Conservation (phyloP, 495 filamentous ascomycete species). For the Daldinia childiae region DNA sequence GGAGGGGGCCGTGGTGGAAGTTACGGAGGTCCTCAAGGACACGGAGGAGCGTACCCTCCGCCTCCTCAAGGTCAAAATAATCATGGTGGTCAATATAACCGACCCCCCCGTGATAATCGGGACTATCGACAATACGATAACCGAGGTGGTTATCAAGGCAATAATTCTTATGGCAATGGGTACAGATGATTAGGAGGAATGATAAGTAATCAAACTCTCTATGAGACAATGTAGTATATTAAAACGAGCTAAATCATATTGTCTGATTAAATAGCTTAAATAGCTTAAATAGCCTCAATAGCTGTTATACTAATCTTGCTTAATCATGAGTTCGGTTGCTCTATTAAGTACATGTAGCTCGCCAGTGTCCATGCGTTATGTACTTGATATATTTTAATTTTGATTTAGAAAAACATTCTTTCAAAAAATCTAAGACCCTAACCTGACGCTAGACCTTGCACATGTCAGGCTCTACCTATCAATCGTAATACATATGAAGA, state of each 20-base stretch:
- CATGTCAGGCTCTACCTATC: too few species aligned
- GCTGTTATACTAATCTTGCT: not conserved
- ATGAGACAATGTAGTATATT: not conserved
- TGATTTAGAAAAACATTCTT: too few species aligned
- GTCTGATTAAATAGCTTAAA: not conserved
- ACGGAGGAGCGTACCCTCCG: conserved; percentile 29
- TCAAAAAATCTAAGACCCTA: not conserved
- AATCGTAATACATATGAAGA: not conserved
- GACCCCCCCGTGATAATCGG: conserved; percentile 33
- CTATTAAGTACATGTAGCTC: not conserved
- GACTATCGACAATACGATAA: conserved; percentile 37
- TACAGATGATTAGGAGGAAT: conserved; percentile 1
- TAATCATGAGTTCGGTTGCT: not conserved
- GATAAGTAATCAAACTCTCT: not conserved
- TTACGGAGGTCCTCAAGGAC: conserved; percentile 33
- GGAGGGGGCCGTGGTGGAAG: conserved; percentile 32
- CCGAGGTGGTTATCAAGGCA: conserved; percentile 39
- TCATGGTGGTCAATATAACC: conserved; percentile 35
- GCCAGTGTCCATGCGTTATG: not conserved
- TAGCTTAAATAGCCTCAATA: conserved; percentile 1
- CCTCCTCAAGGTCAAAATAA: conserved; percentile 24
- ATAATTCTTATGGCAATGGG: conserved; percentile 7
- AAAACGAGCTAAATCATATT: not conserved
- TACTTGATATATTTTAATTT: not conserved
- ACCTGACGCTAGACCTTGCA: not conserved